Base-by-base conservation (phyloP, 768 basidiomycete genomes). In the Myochromella boudieri region DNA sequence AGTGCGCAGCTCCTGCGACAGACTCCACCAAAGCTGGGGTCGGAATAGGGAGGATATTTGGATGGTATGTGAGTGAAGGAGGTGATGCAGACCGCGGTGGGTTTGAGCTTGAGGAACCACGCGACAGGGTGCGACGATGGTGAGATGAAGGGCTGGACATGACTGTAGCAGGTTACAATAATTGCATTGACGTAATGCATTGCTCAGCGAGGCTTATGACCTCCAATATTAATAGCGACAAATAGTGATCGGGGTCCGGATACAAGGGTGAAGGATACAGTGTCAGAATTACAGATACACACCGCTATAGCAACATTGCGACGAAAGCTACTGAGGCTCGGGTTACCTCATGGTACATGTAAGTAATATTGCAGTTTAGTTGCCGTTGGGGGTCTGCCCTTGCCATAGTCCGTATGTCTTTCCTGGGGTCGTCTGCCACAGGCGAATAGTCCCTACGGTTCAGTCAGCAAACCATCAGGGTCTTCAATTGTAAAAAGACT, bases 361-460 rank as follows among this genome's bases (percentile, higher is more conserved):
- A 53, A 52, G 49, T 49, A 61, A 52, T 61, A 52, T 47, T 55
- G 54, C 54, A 33, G 46, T 52, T 64, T 64, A 74, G 53, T 67
- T 68, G 49, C 71, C 73, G 51, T 75, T 79, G 33, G 56, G 26
- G 34, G 66, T 59, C 56, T 70, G 63, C 53, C 86, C 87, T 67
- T 88, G 85, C 89, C 89, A 97, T 52, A 97, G 72, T 37, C 95
- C 95, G 59, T 97, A 97, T 6, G 81, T 77, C 66, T 91, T 95
- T 9, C 90, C 88, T 8, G 94, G 94, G 7, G 83, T 91, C n/a
- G 91, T 95, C 69, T 97, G 95, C 95, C 95, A 97, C 45, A 98
- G 71, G 36, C 95, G 84, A 60, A 98, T 95, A 4, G 95, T 97
- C 34, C 93, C 91, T 90, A 60, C 91, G 90, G 60, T 17, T 8